Conservation (phyloP, 164 flowering plant genomes). For the Piper betle region DNA sequence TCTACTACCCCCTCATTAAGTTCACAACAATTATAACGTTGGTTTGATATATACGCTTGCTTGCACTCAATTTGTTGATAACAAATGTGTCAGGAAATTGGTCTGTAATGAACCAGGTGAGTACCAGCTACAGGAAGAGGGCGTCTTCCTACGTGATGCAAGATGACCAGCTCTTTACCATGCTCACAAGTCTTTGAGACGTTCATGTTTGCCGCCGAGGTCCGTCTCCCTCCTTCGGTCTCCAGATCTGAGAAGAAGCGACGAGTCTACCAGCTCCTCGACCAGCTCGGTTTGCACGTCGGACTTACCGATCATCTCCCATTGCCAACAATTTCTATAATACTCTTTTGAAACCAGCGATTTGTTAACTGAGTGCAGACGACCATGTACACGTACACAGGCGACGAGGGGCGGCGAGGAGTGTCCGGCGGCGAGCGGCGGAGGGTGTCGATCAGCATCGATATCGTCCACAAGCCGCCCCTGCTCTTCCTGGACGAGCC, state of each 20-base stretch:
- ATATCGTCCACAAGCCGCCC: constrained; percentile 72
- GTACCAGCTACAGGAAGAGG: constrained; percentile 69
- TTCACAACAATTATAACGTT: no score
- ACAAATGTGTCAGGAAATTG: neutral
- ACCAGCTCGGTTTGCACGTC: constrained; percentile 64
- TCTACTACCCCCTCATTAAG: neutral
- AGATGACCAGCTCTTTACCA: constrained; percentile 78
- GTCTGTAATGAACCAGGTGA: constrained; percentile 26
- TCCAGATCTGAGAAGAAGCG: constrained; percentile 52
- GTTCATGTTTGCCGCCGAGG: constrained; percentile 76
- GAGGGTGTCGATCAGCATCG: constrained; percentile 71
- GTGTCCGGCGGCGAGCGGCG: constrained; percentile 76
- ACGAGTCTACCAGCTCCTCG: constrained; percentile 52
- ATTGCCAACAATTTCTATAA: neutral
- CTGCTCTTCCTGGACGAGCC: constrained; percentile 75
- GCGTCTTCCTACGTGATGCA: constrained; percentile 81
- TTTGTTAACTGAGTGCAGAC: constrained; percentile 13
- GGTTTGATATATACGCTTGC: no score
- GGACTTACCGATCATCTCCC: neutral
- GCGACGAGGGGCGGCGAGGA: constrained; percentile 65
- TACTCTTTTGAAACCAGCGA: neutral
- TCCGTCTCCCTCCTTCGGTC: constrained; percentile 63
- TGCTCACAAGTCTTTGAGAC: constrained; percentile 73
- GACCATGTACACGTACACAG: constrained; percentile 54
- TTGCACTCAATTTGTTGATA: neutral